Percentiles rank a stretch among this genome's conserved stretches.
These are phyloP conservation scores for Aspergillus oerlinghausenensis DNA, from an alignment of 2,329 filamentous ascomycete genomes.

Conservation along the genomic window DNA sequence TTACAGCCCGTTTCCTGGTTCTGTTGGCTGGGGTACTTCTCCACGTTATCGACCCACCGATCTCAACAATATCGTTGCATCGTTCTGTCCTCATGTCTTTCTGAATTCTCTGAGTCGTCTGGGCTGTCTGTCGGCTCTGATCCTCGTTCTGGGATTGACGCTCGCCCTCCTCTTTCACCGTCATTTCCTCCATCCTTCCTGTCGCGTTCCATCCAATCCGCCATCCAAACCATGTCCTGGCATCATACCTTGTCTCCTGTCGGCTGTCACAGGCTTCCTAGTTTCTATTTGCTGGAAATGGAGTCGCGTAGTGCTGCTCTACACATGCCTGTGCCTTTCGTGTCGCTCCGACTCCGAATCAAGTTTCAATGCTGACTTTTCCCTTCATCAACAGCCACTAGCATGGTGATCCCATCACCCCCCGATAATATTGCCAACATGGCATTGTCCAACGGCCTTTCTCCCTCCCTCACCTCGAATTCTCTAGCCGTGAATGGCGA, in stretches of 20 bases:
- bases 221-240: slow-evolving; percentile 33
- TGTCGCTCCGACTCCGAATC: slow-evolving; percentile 14
- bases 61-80: slow-evolving; percentile 20
- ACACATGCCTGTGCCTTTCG: slow-evolving; percentile 18
- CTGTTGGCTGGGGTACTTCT: slow-evolving; percentile 36
- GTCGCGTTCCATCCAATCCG: slow-evolving; percentile 33
- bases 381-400: slow-evolving; percentile 35
- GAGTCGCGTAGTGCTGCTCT: slow-evolving; percentile 33
- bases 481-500: slow-evolving; percentile 30
- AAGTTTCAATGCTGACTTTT: slow-evolving; percentile 41
- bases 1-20: slow-evolving; percentile 26
- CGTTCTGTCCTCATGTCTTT: slow-evolving; percentile 12
- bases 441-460: slow-evolving; percentile 33
- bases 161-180: slow-evolving; percentile 15
- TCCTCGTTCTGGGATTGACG: slow-evolving; percentile 19
- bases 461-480: slow-evolving; percentile 22
- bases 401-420: slow-evolving; percentile 43
- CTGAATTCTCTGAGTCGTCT: slow-evolving; percentile 10
- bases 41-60: slow-evolving; percentile 38
- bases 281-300: slow-evolving; percentile 20
- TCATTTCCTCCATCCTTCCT: slow-evolving; percentile 18
- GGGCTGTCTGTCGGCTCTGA: slow-evolving; percentile 15
- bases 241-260: slow-evolving; percentile 33
- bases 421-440: slow-evolving; percentile 31
- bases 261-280: slow-evolving; percentile 18